These are phyloP conservation scores for Phaeosphaeria sp. DNA, from an alignment of 2,329 filamentous ascomycete genomes.

Conservation along the genomic window DNA sequence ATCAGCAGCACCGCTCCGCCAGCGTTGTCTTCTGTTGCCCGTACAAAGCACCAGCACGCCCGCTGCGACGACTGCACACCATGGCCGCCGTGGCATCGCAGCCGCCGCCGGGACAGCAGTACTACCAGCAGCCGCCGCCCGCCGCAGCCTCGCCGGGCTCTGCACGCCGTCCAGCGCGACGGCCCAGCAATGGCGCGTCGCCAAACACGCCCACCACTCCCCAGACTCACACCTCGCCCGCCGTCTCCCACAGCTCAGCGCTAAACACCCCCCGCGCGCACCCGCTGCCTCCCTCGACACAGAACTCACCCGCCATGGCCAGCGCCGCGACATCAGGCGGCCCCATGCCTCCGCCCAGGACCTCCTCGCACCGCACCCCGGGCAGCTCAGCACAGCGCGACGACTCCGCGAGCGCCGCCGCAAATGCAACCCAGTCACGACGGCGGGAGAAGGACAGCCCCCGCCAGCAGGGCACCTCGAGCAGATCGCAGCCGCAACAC, in stretches of 20 bases:
- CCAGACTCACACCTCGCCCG: constrained; percentile 44
- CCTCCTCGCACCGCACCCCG: constrained; percentile 71
- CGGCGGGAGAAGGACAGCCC: constrained; percentile 58
- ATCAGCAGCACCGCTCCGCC: constrained; percentile 21
- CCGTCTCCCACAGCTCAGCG: constrained; percentile 7
- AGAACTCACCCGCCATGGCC: constrained; percentile 52
- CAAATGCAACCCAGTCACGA: constrained; percentile 46
- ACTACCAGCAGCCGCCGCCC: constrained; percentile 38
- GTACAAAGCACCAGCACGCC: constrained; percentile 2
- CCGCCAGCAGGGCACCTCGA: constrained; percentile 36
- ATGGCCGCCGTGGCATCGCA: constrained; percentile 50
- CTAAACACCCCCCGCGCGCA: constrained; percentile 53
- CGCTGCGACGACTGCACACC: constrained; percentile 18
- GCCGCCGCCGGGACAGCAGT: constrained; percentile 42
- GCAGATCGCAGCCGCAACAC: constrained; percentile 46
- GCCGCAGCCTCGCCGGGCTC: constrained; percentile 44
- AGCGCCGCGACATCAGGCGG: constrained; percentile 63
- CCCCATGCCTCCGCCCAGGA: constrained; percentile 77
- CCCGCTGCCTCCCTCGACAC: constrained; percentile 50
- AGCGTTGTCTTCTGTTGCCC: constrained; percentile 10
- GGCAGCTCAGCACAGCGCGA: constrained; percentile 32
- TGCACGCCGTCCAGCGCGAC: constrained; percentile 45
- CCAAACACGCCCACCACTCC: constrained; percentile 48
- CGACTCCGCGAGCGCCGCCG: constrained; percentile 33
- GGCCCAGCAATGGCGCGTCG: constrained; percentile 50